These are phyloP conservation scores for Penicillium psychrosexuale DNA, from an alignment of 2,329 filamentous ascomycete genomes.

Conservation along the genomic window DNA sequence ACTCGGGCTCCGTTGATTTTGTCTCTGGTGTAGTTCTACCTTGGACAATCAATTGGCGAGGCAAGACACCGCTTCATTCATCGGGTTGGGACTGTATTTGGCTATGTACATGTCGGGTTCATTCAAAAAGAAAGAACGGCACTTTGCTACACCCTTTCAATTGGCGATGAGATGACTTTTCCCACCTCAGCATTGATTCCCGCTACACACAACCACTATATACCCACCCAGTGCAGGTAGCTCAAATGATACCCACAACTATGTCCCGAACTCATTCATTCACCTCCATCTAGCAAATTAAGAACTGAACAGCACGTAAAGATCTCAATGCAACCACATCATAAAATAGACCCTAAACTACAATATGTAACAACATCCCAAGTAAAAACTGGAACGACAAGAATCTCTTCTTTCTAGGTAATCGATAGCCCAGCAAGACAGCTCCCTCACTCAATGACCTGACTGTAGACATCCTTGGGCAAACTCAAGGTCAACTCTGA, in stretches of 20 bases:
- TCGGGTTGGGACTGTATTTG: neutral
- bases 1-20: neutral
- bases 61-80: neutral
- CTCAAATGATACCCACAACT: neutral
- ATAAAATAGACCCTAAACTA: slow-evolving; percentile 1
- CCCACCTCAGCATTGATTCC: neutral
- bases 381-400: neutral
- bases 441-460: slow-evolving; percentile 19
- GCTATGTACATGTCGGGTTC: neutral
- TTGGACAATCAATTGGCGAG: neutral
- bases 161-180: neutral
- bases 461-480: slow-evolving; percentile 37
- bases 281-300: neutral
- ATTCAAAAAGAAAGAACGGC: neutral
- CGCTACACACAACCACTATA: neutral
- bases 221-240: neutral
- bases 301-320: neutral
- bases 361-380: slow-evolving; percentile 1
- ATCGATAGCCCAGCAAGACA: neutral
- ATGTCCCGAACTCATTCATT: neutral
- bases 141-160: neutral
- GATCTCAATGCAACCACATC: neutral
- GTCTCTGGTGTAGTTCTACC: neutral
- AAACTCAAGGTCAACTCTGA: slow-evolving; percentile 72
- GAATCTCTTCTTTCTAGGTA: neutral